phyloP scores from a whole-genome alignment of 23 red algal genomes.

The Porphyridium purpureum region DNA sequence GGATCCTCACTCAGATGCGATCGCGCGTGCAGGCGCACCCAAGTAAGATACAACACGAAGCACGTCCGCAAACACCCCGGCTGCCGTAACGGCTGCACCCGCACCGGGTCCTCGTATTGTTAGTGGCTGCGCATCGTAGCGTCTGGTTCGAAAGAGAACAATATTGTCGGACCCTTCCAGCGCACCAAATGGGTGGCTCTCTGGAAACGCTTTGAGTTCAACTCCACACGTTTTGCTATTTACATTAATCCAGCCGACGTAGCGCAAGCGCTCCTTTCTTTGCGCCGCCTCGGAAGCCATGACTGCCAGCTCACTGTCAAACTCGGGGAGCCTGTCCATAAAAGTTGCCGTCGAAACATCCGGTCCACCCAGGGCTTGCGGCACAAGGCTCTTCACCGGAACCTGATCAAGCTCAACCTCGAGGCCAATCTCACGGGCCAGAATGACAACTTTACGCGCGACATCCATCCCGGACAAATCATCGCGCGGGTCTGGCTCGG shows the following conservation, averaged over 20 bases:
- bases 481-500: constrained; percentile 34
- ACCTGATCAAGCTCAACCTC: constrained; percentile 9
- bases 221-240: constrained; percentile 3
- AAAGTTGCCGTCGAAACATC: constrained; percentile 5
- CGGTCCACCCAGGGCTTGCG: constrained; percentile 2
- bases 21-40: too few species aligned
- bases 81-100: constrained; percentile 16
- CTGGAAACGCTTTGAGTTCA: constrained; percentile 8
- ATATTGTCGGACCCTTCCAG: constrained; percentile 24
- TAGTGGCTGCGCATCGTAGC: constrained; percentile 22
- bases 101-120: constrained; percentile 18
- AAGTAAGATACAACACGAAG: too few species aligned
- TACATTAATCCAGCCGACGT: constrained; percentile 17
- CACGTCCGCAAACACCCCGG: constrained; percentile 28
- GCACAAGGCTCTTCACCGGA: constrained; percentile 13
- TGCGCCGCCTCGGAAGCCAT: constrained; percentile 5
- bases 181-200: constrained; percentile 11
- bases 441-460: constrained; percentile 24
- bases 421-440: constrained; percentile 17
- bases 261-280: constrained; percentile 5
- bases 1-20: too few species aligned
- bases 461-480: constrained; percentile 26
- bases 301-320: constrained; percentile 1
- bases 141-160: constrained; percentile 13
- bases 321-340: constrained; percentile 7